phyloP scores from a whole-genome alignment of 192 early-diverging fungal species.

The Thamnidium elegans region DNA sequence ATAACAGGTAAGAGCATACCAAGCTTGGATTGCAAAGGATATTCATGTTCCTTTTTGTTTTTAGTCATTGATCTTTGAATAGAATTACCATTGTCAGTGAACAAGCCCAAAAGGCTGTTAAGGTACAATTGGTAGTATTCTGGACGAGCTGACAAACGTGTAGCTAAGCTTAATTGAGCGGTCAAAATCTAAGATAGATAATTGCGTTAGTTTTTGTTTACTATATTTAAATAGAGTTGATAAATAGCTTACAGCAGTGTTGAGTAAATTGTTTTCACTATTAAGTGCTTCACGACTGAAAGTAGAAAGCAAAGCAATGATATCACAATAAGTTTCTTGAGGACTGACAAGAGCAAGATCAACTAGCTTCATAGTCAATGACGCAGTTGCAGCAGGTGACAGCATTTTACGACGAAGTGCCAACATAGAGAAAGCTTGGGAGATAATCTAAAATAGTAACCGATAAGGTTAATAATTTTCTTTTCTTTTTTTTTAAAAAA shows the following conservation, averaged over 20 bases:
- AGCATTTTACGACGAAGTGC: conserved; percentile 57
- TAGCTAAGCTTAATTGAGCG: conserved; percentile 48
- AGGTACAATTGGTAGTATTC: conserved; percentile 57
- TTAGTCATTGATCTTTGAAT: conserved; percentile 48
- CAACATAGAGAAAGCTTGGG: conserved; percentile 61
- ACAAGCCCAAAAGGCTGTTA: conserved; percentile 48
- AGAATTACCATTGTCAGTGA: conserved; percentile 59
- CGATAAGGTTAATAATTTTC: not conserved
- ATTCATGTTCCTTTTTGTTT: conserved; percentile 41
- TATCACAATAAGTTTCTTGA: conserved; percentile 54
- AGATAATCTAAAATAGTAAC: conserved; percentile 47
- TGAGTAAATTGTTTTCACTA: conserved; percentile 46
- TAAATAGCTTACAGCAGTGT: conserved; percentile 41
- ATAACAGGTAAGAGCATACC: conserved; percentile 63
- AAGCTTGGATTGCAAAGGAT: conserved; percentile 45
- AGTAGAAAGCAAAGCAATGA: conserved; percentile 50
- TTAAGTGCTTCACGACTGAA: conserved; percentile 43
- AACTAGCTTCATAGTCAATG: conserved; percentile 56
- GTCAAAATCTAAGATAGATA: conserved; percentile 38
- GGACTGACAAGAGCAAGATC: conserved; percentile 60
- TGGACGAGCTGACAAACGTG: conserved; percentile 43
- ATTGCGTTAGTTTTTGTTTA: not conserved
- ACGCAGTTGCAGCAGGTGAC: conserved; percentile 44
- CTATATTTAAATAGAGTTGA: not conserved
- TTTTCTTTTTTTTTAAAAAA: not conserved